Percentiles rank a stretch among this genome's conserved stretches.
Evolutionary conservation across 1,284 basidiomycete genomes (phyloP).

Genomic region (Trichosporon sp.): DNA sequence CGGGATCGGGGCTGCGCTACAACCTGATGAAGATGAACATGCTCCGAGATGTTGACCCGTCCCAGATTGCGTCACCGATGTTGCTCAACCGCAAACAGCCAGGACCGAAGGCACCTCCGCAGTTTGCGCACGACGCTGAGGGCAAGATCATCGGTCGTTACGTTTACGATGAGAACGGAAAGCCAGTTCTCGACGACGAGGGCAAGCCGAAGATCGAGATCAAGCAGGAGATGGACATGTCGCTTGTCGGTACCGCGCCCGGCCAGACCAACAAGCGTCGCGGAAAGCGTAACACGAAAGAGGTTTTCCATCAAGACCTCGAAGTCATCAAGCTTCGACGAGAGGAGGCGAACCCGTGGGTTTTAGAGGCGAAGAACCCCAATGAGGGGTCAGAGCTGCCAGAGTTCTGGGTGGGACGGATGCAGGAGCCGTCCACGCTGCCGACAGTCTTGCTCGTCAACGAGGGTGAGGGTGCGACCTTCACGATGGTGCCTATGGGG

Average conservation of each 20-base stretch:
- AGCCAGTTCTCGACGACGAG: constrained; percentile 46
- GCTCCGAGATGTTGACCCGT: constrained; percentile 42
- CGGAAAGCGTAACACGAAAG: constrained; percentile 41
- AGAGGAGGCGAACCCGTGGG: constrained; percentile 53
- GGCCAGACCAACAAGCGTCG: constrained; percentile 32
- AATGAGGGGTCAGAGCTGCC: constrained; percentile 34
- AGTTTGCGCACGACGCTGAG: constrained; percentile 42
- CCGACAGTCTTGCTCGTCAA: constrained; percentile 49
- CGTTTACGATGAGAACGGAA: constrained; percentile 47
- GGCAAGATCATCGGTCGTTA: constrained; percentile 49
- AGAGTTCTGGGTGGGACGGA: constrained; percentile 52
- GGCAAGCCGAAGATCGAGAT: constrained; percentile 47
- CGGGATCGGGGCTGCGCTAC: constrained; percentile 38
- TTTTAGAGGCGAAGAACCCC: constrained; percentile 45
- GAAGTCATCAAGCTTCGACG: constrained; percentile 48
- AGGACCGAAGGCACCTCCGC: constrained; percentile 38
- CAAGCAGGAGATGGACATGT: constrained; percentile 44
- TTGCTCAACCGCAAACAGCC: constrained; percentile 52
- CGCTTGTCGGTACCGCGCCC: constrained; percentile 42
- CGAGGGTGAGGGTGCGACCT: constrained; percentile 42
- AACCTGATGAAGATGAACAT: constrained; percentile 50
- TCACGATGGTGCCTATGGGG: constrained; percentile 49
- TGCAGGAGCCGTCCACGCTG: constrained; percentile 40
- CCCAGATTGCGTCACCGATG: constrained; percentile 39
- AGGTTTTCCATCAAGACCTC: constrained; percentile 51